A percentile compares a stretch with the other conserved stretches of the same genome.
Conservation (phyloP, 2,329 filamentous ascomycete species). For the Diaporthe aspalathi region DNA sequence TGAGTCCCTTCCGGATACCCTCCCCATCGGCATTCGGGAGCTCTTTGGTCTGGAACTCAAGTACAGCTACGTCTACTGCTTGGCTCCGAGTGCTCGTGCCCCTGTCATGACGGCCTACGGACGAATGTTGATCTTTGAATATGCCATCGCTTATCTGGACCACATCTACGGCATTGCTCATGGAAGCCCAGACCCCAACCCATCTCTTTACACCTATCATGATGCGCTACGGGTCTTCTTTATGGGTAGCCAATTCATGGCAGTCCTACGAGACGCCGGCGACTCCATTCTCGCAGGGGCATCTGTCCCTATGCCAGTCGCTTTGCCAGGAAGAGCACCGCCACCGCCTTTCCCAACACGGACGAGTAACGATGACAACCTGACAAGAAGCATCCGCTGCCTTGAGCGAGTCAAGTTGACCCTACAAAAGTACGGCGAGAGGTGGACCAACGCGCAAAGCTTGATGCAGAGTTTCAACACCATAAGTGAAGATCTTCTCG, state of each 20-base stretch:
- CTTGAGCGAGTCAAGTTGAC: slow-evolving; percentile 66
- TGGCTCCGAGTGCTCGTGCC: slow-evolving; percentile 82
- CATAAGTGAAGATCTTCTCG: slow-evolving; percentile 58
- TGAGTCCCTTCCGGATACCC: slow-evolving; percentile 75
- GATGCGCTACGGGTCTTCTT: slow-evolving; percentile 89
- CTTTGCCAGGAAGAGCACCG: slow-evolving; percentile 58
- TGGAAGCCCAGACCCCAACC: slow-evolving; percentile 66
- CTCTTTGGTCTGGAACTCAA: slow-evolving; percentile 89
- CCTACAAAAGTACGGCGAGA: slow-evolving; percentile 66
- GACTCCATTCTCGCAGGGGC: slow-evolving; percentile 66
- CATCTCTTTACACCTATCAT: slow-evolving; percentile 84
- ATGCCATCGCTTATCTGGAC: slow-evolving; percentile 84
- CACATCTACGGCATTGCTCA: slow-evolving; percentile 74
- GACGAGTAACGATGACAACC: slow-evolving; percentile 58
- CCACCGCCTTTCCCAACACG: slow-evolving; percentile 66
- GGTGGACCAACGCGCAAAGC: slow-evolving; percentile 68
- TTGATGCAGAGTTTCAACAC: slow-evolving; percentile 66
- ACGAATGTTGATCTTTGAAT: slow-evolving; percentile 85
- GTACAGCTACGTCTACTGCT: slow-evolving; percentile 91
- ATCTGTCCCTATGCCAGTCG: slow-evolving; percentile 56
- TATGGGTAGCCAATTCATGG: slow-evolving; percentile 72
- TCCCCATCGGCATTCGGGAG: slow-evolving; percentile 74
- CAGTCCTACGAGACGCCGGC: slow-evolving; percentile 68
- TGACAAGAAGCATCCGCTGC: slow-evolving; percentile 67
- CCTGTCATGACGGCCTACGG: slow-evolving; percentile 81